Evolutionary conservation across 352 stramenopile species (phyloP).

Genomic region (Pythium scleroteichum): DNA sequence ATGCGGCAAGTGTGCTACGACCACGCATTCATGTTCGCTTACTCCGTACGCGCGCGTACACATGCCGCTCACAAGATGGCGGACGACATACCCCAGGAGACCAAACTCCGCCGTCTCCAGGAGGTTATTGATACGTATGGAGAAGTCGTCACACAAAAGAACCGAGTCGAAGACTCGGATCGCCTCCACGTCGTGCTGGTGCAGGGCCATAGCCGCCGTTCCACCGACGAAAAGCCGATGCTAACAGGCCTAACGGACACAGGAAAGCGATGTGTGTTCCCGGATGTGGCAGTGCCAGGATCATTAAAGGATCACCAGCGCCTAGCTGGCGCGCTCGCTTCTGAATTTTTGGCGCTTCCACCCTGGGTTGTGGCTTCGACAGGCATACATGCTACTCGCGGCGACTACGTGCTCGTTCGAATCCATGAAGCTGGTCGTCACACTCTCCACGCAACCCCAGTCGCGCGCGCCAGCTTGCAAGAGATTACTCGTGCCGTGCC

Average conservation of each 20-base stretch:
- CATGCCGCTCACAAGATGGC: slow-evolving; percentile 94
- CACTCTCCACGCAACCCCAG: slow-evolving; percentile 80
- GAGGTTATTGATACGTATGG: slow-evolving; percentile 97
- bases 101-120: slow-evolving; percentile 95
- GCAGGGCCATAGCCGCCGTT: slow-evolving; percentile 90
- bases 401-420: slow-evolving; percentile 85
- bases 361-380: slow-evolving; percentile 21
- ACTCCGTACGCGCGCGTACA: slow-evolving; percentile 95
- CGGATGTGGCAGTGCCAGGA: slow-evolving; percentile 50
- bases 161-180: slow-evolving; percentile 89
- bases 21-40: slow-evolving; percentile 99
- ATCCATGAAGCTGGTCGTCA: slow-evolving; percentile 78
- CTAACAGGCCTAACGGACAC: slow-evolving; percentile 87
- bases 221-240: slow-evolving; percentile 65
- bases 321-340: slow-evolving; percentile 35
- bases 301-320: slow-evolving; percentile 52
- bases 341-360: slow-evolving; percentile 50
- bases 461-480: slow-evolving; percentile 72
- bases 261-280: slow-evolving; percentile 90
- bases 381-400: slow-evolving; percentile 49
- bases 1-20: slow-evolving; percentile 92
- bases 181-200: slow-evolving; percentile 95
- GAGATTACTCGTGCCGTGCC: slow-evolving; percentile 61
- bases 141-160: slow-evolving; percentile 90
- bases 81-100: slow-evolving; percentile 94